Evolutionary conservation across 139 green algal species (phyloP).

Genomic region (Zygnema cylindricum): DNA sequence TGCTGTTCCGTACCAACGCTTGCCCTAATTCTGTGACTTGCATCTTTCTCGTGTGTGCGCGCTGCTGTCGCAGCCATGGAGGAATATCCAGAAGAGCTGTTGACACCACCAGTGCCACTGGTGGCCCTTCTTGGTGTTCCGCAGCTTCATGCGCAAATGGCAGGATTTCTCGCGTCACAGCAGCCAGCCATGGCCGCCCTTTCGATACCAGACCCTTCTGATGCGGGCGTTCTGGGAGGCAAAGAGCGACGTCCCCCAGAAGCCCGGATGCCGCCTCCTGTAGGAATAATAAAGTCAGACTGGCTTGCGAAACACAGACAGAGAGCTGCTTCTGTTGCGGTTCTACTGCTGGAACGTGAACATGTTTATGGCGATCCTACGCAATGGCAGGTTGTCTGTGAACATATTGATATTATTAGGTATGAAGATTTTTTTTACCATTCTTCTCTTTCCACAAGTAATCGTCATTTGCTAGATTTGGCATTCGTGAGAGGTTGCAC

Average conservation of each 20-base stretch:
- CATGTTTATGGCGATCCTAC: conserved; percentile 62
- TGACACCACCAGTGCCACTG: conserved; percentile 64
- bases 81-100: conserved; percentile 53
- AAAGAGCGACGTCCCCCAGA: conserved; percentile 30
- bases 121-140: conserved; percentile 63
- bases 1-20: no score
- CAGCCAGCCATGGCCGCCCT: conserved; percentile 25
- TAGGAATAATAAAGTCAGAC: conserved; percentile 49
- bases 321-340: conserved; percentile 63
- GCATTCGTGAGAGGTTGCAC: not conserved
- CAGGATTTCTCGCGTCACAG: conserved; percentile 12
- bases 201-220: conserved; percentile 29
- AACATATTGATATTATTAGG: conserved; percentile 63
- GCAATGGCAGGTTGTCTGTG: conserved; percentile 56
- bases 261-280: conserved; percentile 14
- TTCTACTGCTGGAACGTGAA: conserved; percentile 64
- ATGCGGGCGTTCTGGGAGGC: conserved; percentile 53
- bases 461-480: not conserved
- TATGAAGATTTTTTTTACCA: no score
- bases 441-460: conserved; percentile 8
- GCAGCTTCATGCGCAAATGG: conserved; percentile 55
- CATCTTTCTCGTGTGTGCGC: no score
- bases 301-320: conserved; percentile 74
- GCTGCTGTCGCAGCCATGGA: no score
- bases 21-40: no score